Base-by-base conservation (phyloP, 2,329 filamentous ascomycete genomes). In the Aspergillus pseudoglaucus region DNA sequence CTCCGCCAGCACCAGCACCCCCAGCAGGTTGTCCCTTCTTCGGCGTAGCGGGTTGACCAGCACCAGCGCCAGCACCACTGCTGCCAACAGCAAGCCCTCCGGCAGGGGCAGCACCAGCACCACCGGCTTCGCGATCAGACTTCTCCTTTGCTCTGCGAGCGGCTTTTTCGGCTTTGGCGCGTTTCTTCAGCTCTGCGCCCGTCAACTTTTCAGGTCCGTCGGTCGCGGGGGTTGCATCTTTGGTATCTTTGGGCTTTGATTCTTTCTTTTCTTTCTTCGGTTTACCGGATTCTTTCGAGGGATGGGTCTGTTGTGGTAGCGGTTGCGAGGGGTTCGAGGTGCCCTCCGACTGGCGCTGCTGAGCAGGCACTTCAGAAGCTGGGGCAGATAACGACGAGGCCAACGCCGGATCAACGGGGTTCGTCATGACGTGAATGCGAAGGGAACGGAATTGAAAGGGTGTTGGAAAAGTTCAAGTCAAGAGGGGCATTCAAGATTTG, bases 131-230 rank as follows among this genome's bases (percentile, higher is more conserved):
- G 3, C 63, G 59, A 25, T 76, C 74, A 25, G 75, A 74, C 64
- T 85, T 88, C 60, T 78, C 81, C 62, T 83, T 83, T 43, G 87
- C 88, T 72, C 91, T 80, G 52, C 88, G 79, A 42, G 90, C 90
- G 45, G 87, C 86, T 73, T 96, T 97, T 66, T 96, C 91, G 27
- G 88, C 90, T 67, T 95, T 91, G 52, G 86, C 85, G 65, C 82
- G 84, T 61, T 90, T 91, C 72, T 97, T 97, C 61, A 95, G 65
- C 68, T 95, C 87, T 17, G 88, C 89, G 32, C 62, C 62, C 6
- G 67, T 66, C 25, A 73, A 59, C 22, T 71, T 65, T 22, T 67
- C 67, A 25, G 62, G 61, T 12, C 55, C 60, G 14, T 57, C 59
- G 6, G 54, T 54, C 38, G 59, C 58, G 4, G 53, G 52, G n/a